Evolutionary conservation across 1,284 basidiomycete species (phyloP).

Genomic region (Moesziomyces antarcticus): DNA sequence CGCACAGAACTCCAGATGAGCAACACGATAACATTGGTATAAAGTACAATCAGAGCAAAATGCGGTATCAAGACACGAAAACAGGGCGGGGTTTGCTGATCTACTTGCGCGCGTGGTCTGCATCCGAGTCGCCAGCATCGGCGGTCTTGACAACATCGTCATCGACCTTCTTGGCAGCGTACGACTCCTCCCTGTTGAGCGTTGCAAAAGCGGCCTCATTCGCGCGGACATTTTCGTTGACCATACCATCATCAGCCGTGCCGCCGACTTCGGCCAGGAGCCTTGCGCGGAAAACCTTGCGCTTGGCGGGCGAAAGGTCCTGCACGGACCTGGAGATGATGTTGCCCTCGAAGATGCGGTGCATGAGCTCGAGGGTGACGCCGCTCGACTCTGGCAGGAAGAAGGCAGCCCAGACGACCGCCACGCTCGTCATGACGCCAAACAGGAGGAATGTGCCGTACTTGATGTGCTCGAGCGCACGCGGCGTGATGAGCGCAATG

Average conservation of each 20-base stretch:
- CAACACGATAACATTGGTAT: too few relatives aligned
- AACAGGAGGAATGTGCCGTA: constrained; percentile 64
- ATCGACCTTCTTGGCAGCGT: constrained; percentile 8
- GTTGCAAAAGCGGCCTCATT: constrained; percentile 11
- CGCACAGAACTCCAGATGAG: too few relatives aligned
- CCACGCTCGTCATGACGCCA: constrained; percentile 50
- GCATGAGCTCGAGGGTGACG: constrained; percentile 61
- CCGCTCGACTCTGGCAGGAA: constrained; percentile 62
- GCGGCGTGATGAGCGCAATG: constrained; percentile 62
- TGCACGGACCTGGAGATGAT: constrained; percentile 54
- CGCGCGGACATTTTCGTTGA: background rate
- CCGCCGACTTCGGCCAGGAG: constrained; percentile 40
- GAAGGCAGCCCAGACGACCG: constrained; percentile 59
- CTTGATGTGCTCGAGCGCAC: constrained; percentile 58
- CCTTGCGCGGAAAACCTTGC: constrained; percentile 28
- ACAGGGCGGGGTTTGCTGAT: too few relatives aligned
- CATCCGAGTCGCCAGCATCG: constrained; percentile 16
- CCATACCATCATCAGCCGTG: constrained; percentile 21
- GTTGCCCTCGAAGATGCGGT: constrained; percentile 57
- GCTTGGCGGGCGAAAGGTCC: constrained; percentile 52
- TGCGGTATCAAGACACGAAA: too few relatives aligned
- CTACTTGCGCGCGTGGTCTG: constrained; percentile 16
- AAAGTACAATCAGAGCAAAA: too few relatives aligned
- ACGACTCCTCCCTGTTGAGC: constrained; percentile 16
- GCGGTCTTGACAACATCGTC: constrained; percentile 18